Evolutionary conservation across 139 green algal genomes (phyloP).

Genomic region (Chlorella sp.): DNA sequence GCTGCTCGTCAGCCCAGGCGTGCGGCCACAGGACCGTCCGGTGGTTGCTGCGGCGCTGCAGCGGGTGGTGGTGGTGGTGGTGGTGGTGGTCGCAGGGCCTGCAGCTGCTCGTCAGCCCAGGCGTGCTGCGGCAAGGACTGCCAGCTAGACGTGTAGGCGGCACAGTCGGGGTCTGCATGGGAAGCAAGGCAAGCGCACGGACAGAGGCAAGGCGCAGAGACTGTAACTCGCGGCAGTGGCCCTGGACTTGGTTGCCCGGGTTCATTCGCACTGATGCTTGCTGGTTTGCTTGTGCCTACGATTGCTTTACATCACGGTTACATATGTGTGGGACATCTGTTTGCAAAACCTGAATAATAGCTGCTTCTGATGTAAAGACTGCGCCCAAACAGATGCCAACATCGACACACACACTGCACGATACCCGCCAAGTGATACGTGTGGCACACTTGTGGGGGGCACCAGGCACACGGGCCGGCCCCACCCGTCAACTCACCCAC

Average conservation of each 20-base stretch:
- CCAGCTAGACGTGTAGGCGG: not conserved
- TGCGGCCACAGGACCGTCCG: too few species aligned
- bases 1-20: too few species aligned
- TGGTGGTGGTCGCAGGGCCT: not conserved
- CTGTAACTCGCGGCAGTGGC: not conserved
- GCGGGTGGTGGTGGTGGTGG: too few species aligned
- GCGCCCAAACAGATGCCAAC: not conserved
- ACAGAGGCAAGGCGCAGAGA: not conserved
- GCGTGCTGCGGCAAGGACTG: not conserved
- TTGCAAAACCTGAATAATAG: too few species aligned
- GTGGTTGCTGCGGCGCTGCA: too few species aligned
- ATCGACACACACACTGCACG: not conserved
- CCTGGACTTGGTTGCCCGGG: not conserved
- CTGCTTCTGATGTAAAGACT: too few species aligned
- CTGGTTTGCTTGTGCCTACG: too few species aligned
- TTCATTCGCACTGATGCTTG: too few species aligned
- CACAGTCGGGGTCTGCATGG: not conserved
- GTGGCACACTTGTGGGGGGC: not conserved
- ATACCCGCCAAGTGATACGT: not conserved
- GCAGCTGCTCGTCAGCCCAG: not conserved
- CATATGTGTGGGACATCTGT: too few species aligned
- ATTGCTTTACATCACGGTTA: too few species aligned
- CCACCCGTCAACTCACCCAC: not conserved
- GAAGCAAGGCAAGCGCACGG: not conserved
- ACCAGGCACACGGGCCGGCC: too few species aligned